These are phyloP conservation scores for Abortiporus biennis DNA, from an alignment of 1,284 basidiomycete species.

Conservation along the genomic window DNA sequence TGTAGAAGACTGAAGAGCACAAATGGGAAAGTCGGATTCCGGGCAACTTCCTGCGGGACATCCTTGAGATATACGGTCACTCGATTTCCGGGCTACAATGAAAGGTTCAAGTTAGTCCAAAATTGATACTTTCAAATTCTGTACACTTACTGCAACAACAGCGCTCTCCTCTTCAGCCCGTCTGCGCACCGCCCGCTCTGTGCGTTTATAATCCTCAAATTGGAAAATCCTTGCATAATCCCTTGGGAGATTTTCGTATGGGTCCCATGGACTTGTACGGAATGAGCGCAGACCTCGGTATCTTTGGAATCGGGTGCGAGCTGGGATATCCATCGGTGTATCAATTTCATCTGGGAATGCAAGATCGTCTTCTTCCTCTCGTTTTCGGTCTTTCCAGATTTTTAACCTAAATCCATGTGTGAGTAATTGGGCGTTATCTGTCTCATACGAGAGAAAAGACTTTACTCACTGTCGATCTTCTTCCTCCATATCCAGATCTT, in stretches of 20 bases:
- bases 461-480: conserved; percentile 73
- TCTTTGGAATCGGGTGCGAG: conserved; percentile 84
- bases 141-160: conserved; percentile 55
- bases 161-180: conserved; percentile 54
- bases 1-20: conserved; percentile 82
- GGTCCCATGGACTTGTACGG: conserved; percentile 95
- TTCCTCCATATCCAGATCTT: conserved; percentile 78
- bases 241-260: conserved; percentile 91
- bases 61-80: conserved; percentile 72
- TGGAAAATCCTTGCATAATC: conserved; percentile 97
- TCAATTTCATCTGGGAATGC: conserved; percentile 98
- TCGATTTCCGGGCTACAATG: conserved; percentile 67
- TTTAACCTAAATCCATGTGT: conserved; percentile 53
- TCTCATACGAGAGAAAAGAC: not conserved
- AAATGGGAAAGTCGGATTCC: conserved; percentile 43
- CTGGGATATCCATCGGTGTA: conserved; percentile 86
- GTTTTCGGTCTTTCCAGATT: conserved; percentile 60
- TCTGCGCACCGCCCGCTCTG: conserved; percentile 70
- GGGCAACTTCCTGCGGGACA: conserved; percentile 53
- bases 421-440: conserved; percentile 2
- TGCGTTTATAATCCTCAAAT: conserved; percentile 92
- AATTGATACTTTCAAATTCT: not conserved
- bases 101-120: not conserved
- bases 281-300: conserved; percentile 91
- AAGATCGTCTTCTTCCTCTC: conserved; percentile 74